Evolutionary conservation across 345 rosid genomes (phyloP), one percentile per base, ranked within the genome.

Genomic region (Syzygium jambos): DNA sequence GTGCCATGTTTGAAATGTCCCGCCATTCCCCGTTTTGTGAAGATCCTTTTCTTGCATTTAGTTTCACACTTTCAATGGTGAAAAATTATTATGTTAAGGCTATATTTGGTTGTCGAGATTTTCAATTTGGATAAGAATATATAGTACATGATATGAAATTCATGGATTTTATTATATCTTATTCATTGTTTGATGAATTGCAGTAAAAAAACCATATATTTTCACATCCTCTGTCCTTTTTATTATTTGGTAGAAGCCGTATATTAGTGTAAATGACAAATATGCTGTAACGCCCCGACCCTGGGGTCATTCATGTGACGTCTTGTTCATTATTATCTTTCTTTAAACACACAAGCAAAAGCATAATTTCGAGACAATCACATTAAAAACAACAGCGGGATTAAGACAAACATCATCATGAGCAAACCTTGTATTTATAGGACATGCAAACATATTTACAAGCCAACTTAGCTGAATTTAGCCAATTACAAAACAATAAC

Each of bases 51-150:
- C 73, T 61, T 30, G 7, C 16, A 61, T 61, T 61, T n/a, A 6
- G 9, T 61, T 61, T n/a, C 34, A 13, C 34, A 61, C 73, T 61
- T 61, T 61, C 73, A 61, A 61, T 6, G 34, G 19, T n/a, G 73
- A 61, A 14, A 52, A 52, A 52, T 52, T 14, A 1, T 12, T 52
- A 12, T 12, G 34, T 27, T 3, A 13, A 12, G 17, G 29, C 7
- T n/a, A 61, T 13, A 16, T 61, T n/a, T n/a, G 34, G 2, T n/a
- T 0, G 0, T 15, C 3, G 12, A 5, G 4, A 61, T n/a, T 61
- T 61, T 27, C 6, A 13, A 9, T 13, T 14, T 12, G 4, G 73
- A 61, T n/a, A 2, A n/a, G 34, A 52, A 0, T n/a, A 0, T 11
- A 59, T 11, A 25, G 6, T 1, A 59, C 27, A 11, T 0, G 9